Conservation (phyloP, 352 stramenopile species). For the Pythium aphanidermatum region DNA sequence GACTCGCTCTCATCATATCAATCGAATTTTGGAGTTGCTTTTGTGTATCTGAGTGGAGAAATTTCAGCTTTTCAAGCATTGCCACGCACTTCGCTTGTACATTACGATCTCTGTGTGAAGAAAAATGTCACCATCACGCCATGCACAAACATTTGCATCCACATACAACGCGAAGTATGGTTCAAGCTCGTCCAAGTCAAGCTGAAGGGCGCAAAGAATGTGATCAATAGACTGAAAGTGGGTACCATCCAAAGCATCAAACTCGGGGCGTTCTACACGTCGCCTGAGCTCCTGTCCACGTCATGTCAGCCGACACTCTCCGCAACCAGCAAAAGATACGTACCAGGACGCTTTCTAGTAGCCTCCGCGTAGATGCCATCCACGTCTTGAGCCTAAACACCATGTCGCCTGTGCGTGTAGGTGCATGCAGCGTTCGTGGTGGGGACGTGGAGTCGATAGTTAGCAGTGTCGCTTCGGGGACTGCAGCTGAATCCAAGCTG, state of each 20-base stretch:
- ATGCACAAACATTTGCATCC: too few species aligned
- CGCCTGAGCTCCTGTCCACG: constrained; percentile 9
- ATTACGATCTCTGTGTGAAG: constrained; percentile 17
- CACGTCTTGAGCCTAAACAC: constrained; percentile 16
- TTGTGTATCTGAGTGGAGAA: constrained; percentile 6
- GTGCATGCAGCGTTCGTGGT: background rate
- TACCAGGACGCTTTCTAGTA: constrained; percentile 18
- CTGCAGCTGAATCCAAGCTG: too few species aligned
- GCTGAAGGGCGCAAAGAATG: constrained; percentile 2
- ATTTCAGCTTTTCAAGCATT: constrained; percentile 12
- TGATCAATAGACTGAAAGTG: constrained; percentile 13
- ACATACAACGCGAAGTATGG: constrained; percentile 12
- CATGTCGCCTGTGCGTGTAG: background rate
- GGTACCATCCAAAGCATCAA: constrained; percentile 5
- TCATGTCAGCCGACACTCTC: background rate
- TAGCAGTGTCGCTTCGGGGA: too few species aligned
- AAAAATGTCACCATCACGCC: too few species aligned
- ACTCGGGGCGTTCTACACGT: constrained; percentile 10
- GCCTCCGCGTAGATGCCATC: constrained; percentile 15
- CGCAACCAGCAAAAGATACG: background rate
- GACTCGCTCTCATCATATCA: background rate
- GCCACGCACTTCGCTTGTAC: constrained; percentile 13
- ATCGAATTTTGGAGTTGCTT: background rate
- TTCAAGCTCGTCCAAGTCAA: constrained; percentile 5
- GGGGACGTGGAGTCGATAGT: too few species aligned